Conservation (phyloP, 2,329 filamentous ascomycete genomes). For the Calonectria hongkongensis region DNA sequence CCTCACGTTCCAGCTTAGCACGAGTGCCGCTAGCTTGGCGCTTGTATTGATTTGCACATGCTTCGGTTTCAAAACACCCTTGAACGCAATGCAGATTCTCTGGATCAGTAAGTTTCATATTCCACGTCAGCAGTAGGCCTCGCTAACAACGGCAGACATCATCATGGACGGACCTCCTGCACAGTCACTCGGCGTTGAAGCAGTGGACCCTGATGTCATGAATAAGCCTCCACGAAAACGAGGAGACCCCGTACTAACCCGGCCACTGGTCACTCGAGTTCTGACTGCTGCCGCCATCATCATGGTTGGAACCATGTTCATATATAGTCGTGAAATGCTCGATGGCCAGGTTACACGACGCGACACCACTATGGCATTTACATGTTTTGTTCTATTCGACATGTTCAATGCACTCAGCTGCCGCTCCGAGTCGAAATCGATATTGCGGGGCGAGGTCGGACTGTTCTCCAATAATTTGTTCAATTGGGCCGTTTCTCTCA, state of each 20-base stretch:
- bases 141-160: constrained; percentile 80
- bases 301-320: constrained; percentile 91
- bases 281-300: constrained; percentile 91
- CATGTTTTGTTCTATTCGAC: constrained; percentile 98
- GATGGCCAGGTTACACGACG: constrained; percentile 90
- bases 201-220: constrained; percentile 96
- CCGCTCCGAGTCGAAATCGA: constrained; percentile 91
- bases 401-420: constrained; percentile 99
- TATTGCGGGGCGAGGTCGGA: constrained; percentile 89
- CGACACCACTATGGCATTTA: constrained; percentile 99
- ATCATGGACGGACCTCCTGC: constrained; percentile 99
- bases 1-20: constrained; percentile 97
- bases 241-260: constrained; percentile 93
- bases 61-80: constrained; percentile 93
- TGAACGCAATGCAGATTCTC: constrained; percentile 99
- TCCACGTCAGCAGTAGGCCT: constrained; percentile 19
- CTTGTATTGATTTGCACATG: constrained; percentile 95
- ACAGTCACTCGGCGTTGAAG: constrained; percentile 96
- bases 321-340: constrained; percentile 94
- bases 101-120: constrained; percentile 91
- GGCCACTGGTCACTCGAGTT: constrained; percentile 86
- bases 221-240: constrained; percentile 88
- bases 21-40: constrained; percentile 93
- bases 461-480: constrained; percentile 93
- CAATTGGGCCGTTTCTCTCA: constrained; percentile 94